Percentiles rank a stretch among this genome's conserved stretches.
Conservation (phyloP, 306 rosid genomes). For the Fragaria nilgerrensis region DNA sequence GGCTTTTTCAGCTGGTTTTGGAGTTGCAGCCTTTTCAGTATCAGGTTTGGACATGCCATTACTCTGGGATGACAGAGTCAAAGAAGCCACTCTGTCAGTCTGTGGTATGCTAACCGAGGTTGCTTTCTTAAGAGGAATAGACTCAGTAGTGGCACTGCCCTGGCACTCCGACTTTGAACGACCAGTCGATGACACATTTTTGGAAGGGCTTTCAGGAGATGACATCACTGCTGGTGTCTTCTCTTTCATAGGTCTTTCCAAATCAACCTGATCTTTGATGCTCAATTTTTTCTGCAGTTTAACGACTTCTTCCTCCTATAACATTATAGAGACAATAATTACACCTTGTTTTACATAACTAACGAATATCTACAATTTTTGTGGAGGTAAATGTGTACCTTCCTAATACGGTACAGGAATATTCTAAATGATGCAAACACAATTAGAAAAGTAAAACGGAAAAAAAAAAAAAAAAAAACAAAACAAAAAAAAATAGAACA, state of each 20-base stretch:
- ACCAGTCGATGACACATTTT: constrained; percentile 33
- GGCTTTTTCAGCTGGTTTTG: constrained; percentile 54
- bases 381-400: background rate
- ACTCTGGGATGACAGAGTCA: constrained; percentile 37
- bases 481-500: background rate
- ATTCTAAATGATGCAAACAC: background rate
- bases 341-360: background rate
- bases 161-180: constrained; percentile 47
- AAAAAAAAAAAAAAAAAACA: background rate
- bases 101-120: constrained; percentile 45
- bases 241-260: constrained; percentile 56
- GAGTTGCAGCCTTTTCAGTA: constrained; percentile 47
- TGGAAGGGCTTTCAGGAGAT: constrained; percentile 51
- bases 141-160: constrained; percentile 38
- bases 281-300: constrained; percentile 50
- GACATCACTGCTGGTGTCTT: constrained; percentile 49
- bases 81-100: constrained; percentile 46
- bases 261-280: constrained; percentile 53
- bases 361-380: background rate
- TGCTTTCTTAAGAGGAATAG: constrained; percentile 42
- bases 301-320: constrained; percentile 55
- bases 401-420: background rate
- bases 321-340: constrained; percentile 28
- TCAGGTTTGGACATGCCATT: constrained; percentile 52
- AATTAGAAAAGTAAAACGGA: background rate